Conservation (phyloP, 257 asterid species). For the Primulina tabacum region DNA sequence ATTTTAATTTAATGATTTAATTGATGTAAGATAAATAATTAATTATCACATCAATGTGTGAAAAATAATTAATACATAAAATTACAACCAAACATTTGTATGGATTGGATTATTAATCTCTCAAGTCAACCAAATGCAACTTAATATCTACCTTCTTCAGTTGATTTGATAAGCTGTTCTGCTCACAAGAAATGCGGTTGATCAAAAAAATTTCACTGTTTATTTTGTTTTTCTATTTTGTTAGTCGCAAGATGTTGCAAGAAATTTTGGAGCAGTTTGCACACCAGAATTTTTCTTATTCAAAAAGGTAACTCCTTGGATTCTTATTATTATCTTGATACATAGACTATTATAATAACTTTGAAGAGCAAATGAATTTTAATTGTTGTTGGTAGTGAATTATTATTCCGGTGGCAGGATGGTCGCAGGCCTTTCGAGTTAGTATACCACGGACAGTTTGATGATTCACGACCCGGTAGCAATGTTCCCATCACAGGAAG, state of each 20-base stretch:
- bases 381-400: conserved; percentile 4
- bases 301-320: conserved; percentile 56
- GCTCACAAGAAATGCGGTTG: not conserved
- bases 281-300: conserved; percentile 92
- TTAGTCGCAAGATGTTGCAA: conserved; percentile 84
- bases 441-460: conserved; percentile 91
- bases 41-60: no score
- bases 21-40: no score
- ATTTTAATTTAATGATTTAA: no score
- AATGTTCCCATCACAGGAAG: conserved; percentile 75
- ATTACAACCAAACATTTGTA: no score
- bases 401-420: conserved; percentile 44
- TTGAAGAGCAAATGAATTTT: not conserved
- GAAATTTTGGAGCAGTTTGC: conserved; percentile 89
- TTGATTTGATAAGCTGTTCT: not conserved
- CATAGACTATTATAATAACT: not conserved
- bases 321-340: not conserved
- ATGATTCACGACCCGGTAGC: conserved; percentile 80
- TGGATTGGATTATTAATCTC: no score
- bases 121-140: not conserved
- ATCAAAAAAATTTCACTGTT: conserved; percentile 21
- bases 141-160: conserved; percentile 1
- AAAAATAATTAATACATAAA: no score
- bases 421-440: conserved; percentile 95
- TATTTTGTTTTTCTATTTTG: conserved; percentile 1